Evolutionary conservation across 257 asterid genomes (phyloP).

Genomic region (Perilla frutescens): DNA sequence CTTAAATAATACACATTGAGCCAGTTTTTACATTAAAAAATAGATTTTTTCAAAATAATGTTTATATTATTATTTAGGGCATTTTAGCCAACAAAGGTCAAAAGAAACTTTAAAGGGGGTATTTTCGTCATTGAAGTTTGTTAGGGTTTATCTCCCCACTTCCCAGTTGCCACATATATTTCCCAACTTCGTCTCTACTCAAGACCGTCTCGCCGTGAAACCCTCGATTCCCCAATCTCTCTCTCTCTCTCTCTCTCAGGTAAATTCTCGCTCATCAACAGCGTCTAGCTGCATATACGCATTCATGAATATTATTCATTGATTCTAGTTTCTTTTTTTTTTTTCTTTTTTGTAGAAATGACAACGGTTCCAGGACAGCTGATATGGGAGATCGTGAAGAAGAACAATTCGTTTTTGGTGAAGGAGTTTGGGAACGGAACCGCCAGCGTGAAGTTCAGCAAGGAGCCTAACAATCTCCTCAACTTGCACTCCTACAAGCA

Average conservation of each 20-base stretch:
- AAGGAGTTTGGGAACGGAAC: conserved; percentile 83
- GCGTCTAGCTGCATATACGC: not conserved
- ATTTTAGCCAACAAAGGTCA: not conserved
- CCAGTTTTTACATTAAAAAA: no score
- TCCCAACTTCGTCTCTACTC: not conserved
- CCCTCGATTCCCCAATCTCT: conserved; percentile 39
- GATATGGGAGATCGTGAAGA: conserved; percentile 98
- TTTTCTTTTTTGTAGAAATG: conserved; percentile 50
- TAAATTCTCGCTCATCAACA: conserved; percentile 15
- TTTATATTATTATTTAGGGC: no score
- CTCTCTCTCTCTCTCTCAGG: conserved; percentile 31
- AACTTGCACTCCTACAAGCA: conserved; percentile 90
- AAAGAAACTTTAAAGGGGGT: conserved; percentile 12
- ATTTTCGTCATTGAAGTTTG: conserved; percentile 32
- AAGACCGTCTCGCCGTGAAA: conserved; percentile 47
- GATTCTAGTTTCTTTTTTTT: not conserved
- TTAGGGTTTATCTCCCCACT: conserved; percentile 37
- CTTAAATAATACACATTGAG: no score
- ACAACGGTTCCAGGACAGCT: conserved; percentile 87
- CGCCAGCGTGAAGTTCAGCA: conserved; percentile 76
- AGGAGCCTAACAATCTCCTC: conserved; percentile 89
- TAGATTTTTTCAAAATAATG: no score
- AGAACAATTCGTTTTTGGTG: conserved; percentile 76
- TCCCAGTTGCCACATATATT: conserved; percentile 22
- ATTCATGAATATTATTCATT: not conserved